Base-by-base conservation (phyloP, 306 rosid genomes). In the Fagus sylvatica region DNA sequence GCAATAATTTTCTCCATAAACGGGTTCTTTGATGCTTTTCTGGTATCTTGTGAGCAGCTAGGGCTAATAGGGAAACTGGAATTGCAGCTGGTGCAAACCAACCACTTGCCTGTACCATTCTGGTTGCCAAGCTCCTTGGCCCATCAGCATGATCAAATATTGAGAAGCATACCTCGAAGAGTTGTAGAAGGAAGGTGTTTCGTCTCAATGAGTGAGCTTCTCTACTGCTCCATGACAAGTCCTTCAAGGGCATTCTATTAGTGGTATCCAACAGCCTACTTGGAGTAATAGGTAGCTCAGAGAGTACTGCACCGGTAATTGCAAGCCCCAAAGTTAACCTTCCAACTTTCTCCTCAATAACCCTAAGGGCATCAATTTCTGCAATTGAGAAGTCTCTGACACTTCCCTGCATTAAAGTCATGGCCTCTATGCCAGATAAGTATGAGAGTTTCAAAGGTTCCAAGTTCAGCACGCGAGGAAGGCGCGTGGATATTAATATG, bases 131-230 rank as follows among this genome's bases (percentile, higher is more conserved):
- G 93, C 93, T 91, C 74, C 90, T 84, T 6, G 97, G 98, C 11
- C 98, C 92, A 69, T 91, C 95, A 0, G 98, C 97, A 57, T 91
- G 98, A 83, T 91, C 97, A 54, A 93, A 93, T 75, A 93, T 93
- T 28, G 98, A 91, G 86, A 93, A 91, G 82, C 98, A 93, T 42
- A 91, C 98, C 81, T 93, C 95, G 0, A 93, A 85, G 53, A 93
- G 95, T 80, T 93, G 97, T 55, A 85, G 53, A 76, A 93, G 93
- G 85, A 91, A 91, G 61, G 90, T 79, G 76, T 91, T 88, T 41
- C 82, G 76, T 85, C 93, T 82, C 70, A 86, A 78, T 3, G 69
- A 79, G 60, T 82, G 82, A 69, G 88, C 73, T 73, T 88, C 96
- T 74, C 86, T 85, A 56, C 87, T 89, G 15, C 87, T 88, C 94